Conservation (phyloP, 1,139 yeast species). For the Scheffersomyces cryptocercus region DNA sequence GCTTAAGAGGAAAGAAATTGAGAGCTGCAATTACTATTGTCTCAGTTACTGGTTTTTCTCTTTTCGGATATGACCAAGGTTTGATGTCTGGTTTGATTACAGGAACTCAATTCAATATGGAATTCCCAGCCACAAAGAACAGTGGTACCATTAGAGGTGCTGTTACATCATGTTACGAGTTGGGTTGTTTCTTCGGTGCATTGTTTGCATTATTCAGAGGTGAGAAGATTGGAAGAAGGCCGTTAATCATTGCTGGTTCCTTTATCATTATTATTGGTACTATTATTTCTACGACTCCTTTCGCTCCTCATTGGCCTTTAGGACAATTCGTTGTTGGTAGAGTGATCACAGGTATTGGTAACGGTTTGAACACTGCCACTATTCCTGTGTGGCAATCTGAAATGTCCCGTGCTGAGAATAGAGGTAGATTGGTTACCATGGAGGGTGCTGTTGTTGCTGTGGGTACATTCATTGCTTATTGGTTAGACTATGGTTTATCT, state of each 20-base stretch:
- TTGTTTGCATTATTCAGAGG: constrained; percentile 62
- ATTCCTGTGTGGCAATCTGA: constrained; percentile 85
- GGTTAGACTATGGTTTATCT: constrained; percentile 75
- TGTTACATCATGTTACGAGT: constrained; percentile 69
- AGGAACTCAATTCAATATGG: constrained; percentile 56
- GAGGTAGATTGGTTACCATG: constrained; percentile 70
- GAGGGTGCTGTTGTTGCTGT: constrained; percentile 73
- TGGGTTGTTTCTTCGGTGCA: constrained; percentile 80
- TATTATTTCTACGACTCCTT: constrained; percentile 61
- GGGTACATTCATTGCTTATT: constrained; percentile 72
- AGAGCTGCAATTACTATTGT: constrained; percentile 51
- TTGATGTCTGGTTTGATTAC: constrained; percentile 73
- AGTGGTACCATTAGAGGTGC: constrained; percentile 57
- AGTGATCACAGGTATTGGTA: constrained; percentile 76
- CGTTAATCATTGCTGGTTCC: constrained; percentile 60
- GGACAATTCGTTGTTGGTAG: constrained; percentile 77
- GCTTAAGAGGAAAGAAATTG: constrained; percentile 48
- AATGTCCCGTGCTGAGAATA: constrained; percentile 66
- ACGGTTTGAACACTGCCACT: constrained; percentile 77
- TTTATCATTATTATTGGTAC: constrained; percentile 64
- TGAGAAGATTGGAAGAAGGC: constrained; percentile 67
- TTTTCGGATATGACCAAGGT: constrained; percentile 82
- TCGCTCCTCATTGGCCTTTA: constrained; percentile 46
- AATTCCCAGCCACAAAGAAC: constrained; percentile 54
- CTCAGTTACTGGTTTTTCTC: constrained; percentile 66